A percentile compares a stretch with the other conserved stretches of the same genome.
Evolutionary conservation across 495 filamentous ascomycete species (phyloP).

Genomic region (Oidiodendron maius): DNA sequence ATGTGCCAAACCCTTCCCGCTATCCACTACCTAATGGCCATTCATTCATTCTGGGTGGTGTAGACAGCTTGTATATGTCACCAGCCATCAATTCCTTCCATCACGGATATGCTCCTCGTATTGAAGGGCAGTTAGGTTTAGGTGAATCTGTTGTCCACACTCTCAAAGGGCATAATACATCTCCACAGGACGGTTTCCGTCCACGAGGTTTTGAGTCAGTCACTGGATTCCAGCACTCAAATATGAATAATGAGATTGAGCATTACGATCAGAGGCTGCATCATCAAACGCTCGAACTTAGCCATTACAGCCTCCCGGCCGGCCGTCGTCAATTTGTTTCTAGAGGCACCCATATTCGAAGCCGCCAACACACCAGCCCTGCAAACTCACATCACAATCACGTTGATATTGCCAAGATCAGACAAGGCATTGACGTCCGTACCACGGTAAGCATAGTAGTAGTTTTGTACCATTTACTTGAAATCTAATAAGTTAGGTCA

Average conservation of each 20-base stretch:
- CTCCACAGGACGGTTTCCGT: not conserved
- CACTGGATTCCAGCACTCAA: not conserved
- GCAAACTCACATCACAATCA: conserved; percentile 53
- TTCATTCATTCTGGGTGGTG: not conserved
- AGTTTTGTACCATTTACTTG: not conserved
- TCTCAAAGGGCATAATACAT: not conserved
- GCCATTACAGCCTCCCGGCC: not conserved
- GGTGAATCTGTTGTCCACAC: not conserved
- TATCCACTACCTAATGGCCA: conserved; percentile 23
- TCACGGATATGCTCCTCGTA: not conserved
- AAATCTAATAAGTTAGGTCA: conserved; percentile 54
- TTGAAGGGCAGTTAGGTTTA: not conserved
- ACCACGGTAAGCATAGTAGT: conserved; percentile 54
- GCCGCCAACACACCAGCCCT: conserved; percentile 23
- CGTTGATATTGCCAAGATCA: conserved; percentile 61
- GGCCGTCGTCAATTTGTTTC: conserved; percentile 9
- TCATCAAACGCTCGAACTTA: not conserved
- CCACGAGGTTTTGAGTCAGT: not conserved
- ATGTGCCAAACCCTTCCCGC: not conserved
- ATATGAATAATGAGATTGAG: conserved; percentile 12
- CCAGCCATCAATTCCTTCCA: not conserved
- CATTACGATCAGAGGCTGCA: not conserved
- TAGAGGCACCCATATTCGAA: conserved; percentile 3
- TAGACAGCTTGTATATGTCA: not conserved
- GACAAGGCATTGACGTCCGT: conserved; percentile 60